Evolutionary conservation across 2,329 filamentous ascomycete species (phyloP).

Genomic region (Acrodontium crateriforme): DNA sequence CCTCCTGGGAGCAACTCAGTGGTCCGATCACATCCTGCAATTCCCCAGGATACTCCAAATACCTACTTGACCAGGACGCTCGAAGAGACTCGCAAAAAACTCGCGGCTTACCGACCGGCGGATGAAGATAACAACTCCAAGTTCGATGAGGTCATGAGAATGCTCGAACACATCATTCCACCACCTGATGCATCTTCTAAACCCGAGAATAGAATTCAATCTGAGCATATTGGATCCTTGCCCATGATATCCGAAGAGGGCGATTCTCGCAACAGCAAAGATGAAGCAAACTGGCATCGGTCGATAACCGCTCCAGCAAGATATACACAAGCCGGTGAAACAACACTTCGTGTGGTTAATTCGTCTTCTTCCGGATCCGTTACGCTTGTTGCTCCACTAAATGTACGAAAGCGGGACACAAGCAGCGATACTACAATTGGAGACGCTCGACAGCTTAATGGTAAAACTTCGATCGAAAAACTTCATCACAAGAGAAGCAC

Average conservation of each 20-base stretch:
- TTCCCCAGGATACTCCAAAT: slow-evolving; percentile 35
- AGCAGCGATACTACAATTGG: slow-evolving; percentile 14
- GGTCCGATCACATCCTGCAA: slow-evolving; percentile 32
- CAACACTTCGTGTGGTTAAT: slow-evolving; percentile 45
- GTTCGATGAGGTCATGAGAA: slow-evolving; percentile 44
- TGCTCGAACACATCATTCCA: slow-evolving; percentile 24
- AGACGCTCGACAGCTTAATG: slow-evolving; percentile 5
- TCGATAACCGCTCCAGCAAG: slow-evolving; percentile 29
- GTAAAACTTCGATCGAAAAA: slow-evolving; percentile 11
- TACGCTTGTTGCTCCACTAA: slow-evolving; percentile 41
- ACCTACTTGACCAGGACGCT: slow-evolving; percentile 42
- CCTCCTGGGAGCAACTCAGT: slow-evolving; percentile 20
- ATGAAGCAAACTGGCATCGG: slow-evolving; percentile 24
- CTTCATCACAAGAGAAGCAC: slow-evolving; percentile 9
- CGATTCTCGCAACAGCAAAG: slow-evolving; percentile 15
- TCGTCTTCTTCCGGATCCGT: too few relatives aligned
- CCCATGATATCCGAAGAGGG: slow-evolving; percentile 41
- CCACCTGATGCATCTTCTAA: slow-evolving; percentile 4
- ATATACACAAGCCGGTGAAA: slow-evolving; percentile 19
- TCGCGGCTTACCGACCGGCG: slow-evolving; percentile 37
- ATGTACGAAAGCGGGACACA: slow-evolving; percentile 37
- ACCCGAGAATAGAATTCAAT: slow-evolving; percentile 29
- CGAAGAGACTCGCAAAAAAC: slow-evolving; percentile 43
- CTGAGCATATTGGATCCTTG: slow-evolving; percentile 28
- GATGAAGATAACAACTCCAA: slow-evolving; percentile 35